A percentile compares a stretch with the other conserved stretches of the same genome.
phyloP scores from a whole-genome alignment of 2,329 filamentous ascomycete species.

The Trichophyton schoenleinii region DNA sequence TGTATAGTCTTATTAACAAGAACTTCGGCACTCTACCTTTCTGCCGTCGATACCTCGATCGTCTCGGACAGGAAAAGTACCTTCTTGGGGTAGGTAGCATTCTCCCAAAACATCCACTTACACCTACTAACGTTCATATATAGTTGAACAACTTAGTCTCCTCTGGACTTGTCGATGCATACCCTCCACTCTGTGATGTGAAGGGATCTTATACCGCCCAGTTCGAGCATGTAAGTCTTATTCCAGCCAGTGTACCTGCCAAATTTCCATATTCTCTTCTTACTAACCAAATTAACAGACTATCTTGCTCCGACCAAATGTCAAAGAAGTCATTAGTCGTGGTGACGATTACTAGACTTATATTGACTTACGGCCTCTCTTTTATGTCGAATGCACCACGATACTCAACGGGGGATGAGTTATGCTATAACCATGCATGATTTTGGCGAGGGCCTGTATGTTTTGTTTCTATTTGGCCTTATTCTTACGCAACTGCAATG shows the following conservation, averaged over 20 bases:
- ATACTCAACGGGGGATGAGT: not conserved
- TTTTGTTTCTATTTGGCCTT: not conserved
- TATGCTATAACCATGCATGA: not conserved
- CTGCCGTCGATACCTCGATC: slow-evolving; percentile 80
- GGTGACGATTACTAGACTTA: slow-evolving; percentile 65
- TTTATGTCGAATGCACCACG: not conserved
- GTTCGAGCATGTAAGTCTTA: slow-evolving; percentile 70
- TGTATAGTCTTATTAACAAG: slow-evolving; percentile 84
- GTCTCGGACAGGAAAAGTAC: slow-evolving; percentile 90
- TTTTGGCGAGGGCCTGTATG: not conserved
- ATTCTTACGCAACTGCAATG: not conserved
- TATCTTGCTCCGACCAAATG: slow-evolving; percentile 61
- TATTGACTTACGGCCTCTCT: not conserved
- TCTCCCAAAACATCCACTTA: not conserved
- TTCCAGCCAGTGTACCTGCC: not conserved
- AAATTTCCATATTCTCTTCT: not conserved
- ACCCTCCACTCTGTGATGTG: slow-evolving; percentile 78
- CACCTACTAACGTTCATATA: slow-evolving; percentile 11
- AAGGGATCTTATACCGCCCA: slow-evolving; percentile 93
- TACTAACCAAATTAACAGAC: slow-evolving; percentile 40
- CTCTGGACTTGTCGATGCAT: slow-evolving; percentile 74
- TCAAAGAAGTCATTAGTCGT: slow-evolving; percentile 78
- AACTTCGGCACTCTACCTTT: slow-evolving; percentile 91
- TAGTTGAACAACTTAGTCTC: slow-evolving; percentile 77
- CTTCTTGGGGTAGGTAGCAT: slow-evolving; percentile 58